Conservation (phyloP, 805 yeast genomes). For the Candida awuae region DNA sequence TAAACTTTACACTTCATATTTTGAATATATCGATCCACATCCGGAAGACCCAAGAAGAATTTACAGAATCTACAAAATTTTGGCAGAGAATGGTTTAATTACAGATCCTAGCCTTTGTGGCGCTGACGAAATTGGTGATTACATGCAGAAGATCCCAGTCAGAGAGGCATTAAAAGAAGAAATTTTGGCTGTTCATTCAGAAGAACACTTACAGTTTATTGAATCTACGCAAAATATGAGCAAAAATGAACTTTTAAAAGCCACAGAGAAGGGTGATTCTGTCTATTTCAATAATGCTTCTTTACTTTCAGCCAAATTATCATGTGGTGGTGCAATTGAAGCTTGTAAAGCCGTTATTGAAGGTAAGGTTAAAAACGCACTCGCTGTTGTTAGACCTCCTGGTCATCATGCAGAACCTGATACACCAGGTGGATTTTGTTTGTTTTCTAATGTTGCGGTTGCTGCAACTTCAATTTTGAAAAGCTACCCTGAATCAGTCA, state of each 20-base stretch:
- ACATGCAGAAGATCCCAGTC: constrained; percentile 83
- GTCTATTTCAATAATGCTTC: constrained; percentile 93
- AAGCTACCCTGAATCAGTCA: constrained; percentile 79
- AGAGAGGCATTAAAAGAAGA: constrained; percentile 86
- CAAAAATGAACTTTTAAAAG: constrained; percentile 65
- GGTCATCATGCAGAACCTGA: constrained; percentile 99
- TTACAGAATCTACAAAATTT: constrained; percentile 82
- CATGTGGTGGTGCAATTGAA: constrained; percentile 96
- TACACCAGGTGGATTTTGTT: constrained; percentile 93
- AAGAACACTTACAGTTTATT: constrained; percentile 68
- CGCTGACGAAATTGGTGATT: constrained; percentile 66
- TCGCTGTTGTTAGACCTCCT: constrained; percentile 96
- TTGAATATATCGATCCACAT: constrained; percentile 94
- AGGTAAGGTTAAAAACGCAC: constrained; percentile 80
- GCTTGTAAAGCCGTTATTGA: constrained; percentile 94
- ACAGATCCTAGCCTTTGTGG: constrained; percentile 70
- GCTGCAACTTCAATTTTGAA: constrained; percentile 83
- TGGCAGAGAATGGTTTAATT: constrained; percentile 90
- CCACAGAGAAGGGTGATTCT: constrained; percentile 89
- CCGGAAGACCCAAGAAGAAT: constrained; percentile 98
- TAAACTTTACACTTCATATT: constrained; percentile 82
- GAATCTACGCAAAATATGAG: constrained; percentile 71
- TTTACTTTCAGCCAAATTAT: constrained; percentile 72
- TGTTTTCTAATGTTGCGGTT: constrained; percentile 93
- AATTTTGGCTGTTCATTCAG: constrained; percentile 76